phyloP scores from a whole-genome alignment of 257 asterid species.

The Jaltomata sinuosa region DNA sequence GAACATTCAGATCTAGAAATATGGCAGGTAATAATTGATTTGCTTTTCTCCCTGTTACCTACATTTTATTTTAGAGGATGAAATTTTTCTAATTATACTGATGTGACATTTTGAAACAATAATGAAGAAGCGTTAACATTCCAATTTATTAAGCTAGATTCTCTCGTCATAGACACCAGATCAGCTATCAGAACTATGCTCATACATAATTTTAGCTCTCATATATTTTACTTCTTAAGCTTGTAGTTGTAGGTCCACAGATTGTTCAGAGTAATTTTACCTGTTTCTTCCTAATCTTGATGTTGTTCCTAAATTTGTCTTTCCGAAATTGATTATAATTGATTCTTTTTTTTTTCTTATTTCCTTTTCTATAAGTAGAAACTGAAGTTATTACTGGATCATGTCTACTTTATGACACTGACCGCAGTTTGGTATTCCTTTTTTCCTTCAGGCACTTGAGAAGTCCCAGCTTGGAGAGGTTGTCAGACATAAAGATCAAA shows the following conservation, averaged over 20 bases:
- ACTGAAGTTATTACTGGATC: background rate
- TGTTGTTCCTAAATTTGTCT: background rate
- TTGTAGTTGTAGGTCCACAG: background rate
- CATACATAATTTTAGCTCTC: background rate
- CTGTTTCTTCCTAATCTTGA: background rate
- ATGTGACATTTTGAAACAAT: background rate
- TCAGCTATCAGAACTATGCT: background rate
- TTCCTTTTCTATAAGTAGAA: background rate
- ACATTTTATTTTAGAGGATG: background rate
- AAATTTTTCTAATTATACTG: background rate
- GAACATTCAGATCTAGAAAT: constrained; percentile 81
- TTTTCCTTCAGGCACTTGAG: constrained; percentile 58
- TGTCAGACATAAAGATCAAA: constrained; percentile 77
- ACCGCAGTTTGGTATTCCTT: background rate
- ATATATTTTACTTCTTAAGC: background rate
- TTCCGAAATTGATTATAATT: background rate
- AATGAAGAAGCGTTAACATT: background rate
- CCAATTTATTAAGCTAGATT: background rate
- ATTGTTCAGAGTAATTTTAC: background rate
- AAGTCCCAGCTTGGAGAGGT: constrained; percentile 87
- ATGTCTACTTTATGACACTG: background rate
- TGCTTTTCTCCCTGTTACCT: background rate
- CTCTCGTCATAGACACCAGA: background rate
- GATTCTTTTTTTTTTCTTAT: background rate
- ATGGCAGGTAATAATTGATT: constrained; percentile 61